phyloP scores from a whole-genome alignment of 1,284 basidiomycete species.

The Peniophora sp. region DNA sequence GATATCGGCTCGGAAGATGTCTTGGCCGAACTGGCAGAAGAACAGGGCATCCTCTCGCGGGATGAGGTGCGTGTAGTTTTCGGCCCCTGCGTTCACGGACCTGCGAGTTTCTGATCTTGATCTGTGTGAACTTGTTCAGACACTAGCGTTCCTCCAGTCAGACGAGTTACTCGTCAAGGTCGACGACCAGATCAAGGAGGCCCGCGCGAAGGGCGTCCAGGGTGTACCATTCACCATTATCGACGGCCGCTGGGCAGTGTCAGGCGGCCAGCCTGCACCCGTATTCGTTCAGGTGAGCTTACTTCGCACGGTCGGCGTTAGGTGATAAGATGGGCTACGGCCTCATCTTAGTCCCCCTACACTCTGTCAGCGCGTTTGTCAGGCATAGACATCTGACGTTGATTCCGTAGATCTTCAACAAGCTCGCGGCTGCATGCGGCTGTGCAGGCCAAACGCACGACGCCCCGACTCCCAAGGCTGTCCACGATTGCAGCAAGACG shows the following conservation, averaged over 20 bases:
- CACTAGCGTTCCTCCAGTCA: constrained; percentile 52
- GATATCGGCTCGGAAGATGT: constrained; percentile 56
- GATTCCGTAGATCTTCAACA: constrained; percentile 17
- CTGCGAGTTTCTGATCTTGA: background rate
- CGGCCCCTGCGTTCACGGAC: background rate
- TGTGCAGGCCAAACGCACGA: background rate
- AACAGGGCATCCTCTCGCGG: constrained; percentile 51
- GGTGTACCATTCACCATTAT: constrained; percentile 79
- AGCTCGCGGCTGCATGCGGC: constrained; percentile 4
- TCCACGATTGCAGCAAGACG: too few species aligned
- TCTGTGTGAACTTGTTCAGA: constrained; percentile 17
- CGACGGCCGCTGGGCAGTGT: constrained; percentile 72
- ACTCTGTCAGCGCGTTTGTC: too few species aligned
- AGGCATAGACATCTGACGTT: too few species aligned
- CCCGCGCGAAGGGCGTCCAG: constrained; percentile 62
- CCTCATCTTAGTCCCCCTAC: too few species aligned
- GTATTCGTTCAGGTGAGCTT: constrained; percentile 59
- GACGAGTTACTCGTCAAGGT: constrained; percentile 65
- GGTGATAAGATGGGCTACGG: too few species aligned
- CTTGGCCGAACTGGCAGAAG: constrained; percentile 55
- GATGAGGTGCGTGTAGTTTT: constrained; percentile 38
- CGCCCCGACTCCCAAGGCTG: constrained; percentile 1
- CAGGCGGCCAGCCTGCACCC: constrained; percentile 65
- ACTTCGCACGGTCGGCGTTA: too few species aligned
- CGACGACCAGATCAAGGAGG: constrained; percentile 57